Evolutionary conservation across 768 basidiomycete species (phyloP), one percentile per base, ranked within the genome.

Genomic region (Tulasnella sp.): DNA sequence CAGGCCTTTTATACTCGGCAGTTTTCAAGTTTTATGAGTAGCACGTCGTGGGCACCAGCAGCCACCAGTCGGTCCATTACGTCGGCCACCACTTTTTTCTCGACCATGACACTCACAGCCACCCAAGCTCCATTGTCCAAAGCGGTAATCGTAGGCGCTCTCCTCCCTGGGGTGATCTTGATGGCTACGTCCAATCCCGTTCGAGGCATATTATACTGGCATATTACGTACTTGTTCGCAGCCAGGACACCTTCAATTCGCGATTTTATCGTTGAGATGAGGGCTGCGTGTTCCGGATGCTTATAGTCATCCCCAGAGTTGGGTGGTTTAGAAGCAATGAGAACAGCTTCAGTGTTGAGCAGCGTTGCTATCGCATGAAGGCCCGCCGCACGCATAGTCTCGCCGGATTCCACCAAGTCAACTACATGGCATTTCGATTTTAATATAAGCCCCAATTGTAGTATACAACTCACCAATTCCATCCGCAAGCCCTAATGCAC

Each of bases 361-460:
- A 99, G 64, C 8, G 90, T 96, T 12, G 81, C 83, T 60, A 99
- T 96, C 34, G 93, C 79, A 64, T 86, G 86, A 49, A 98, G 72
- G 32, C 93, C 95, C 0, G 92, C 92, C 22, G 93, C 95, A 29
- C 93, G 87, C 95, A 99, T 99, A 6, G 95, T 99, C 61, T 99
- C 95, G 37, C 95, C 95, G 15, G 93, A 99, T 68, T 98, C 93
- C 56, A 96, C 93, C 45, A 99, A 81, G 66, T 99, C 93, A 43
- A 99, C 91, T 91, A 59, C 1, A 35, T 12, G 34, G 16, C 34
- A 35, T 35, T 12, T 35, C 34, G 34, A 35, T 35, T 12, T 12
- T 35, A 35, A 12, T 35, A 12, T 35, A 16, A 35, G 34, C 34
- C 12, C 12, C 12, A 35, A 25, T 10, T 19, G 20, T 1, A 37